Percentiles rank a stretch among this genome's conserved stretches.
phyloP scores from a whole-genome alignment of 2,329 filamentous ascomycete genomes.

The Venturia effusa region DNA sequence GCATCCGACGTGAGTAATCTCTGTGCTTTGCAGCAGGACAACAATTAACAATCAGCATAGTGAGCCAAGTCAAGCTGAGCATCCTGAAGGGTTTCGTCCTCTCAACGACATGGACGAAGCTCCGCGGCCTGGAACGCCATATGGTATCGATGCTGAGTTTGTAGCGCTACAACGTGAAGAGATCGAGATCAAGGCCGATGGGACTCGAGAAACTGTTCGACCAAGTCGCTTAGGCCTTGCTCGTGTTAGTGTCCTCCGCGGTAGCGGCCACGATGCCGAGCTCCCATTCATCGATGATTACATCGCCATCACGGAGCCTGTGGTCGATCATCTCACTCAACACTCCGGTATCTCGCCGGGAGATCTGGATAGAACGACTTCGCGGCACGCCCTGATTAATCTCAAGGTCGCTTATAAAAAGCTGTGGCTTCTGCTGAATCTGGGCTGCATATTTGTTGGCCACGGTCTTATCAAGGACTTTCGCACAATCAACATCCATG shows the following conservation, averaged over 20 bases:
- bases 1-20: slow-evolving; percentile 35
- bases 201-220: slow-evolving; percentile 80
- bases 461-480: slow-evolving; percentile 94
- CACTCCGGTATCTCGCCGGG: slow-evolving; percentile 84
- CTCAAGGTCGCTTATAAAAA: slow-evolving; percentile 96
- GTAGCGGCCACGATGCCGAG: slow-evolving; percentile 65
- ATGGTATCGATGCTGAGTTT: slow-evolving; percentile 93
- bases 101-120: slow-evolving; percentile 50
- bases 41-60: slow-evolving; percentile 12
- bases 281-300: slow-evolving; percentile 95
- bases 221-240: slow-evolving; percentile 85
- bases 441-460: slow-evolving; percentile 87
- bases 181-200: slow-evolving; percentile 92
- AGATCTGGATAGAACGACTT: slow-evolving; percentile 71
- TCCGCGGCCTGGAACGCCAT: slow-evolving; percentile 60
- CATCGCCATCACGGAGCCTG: slow-evolving; percentile 78
- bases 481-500: slow-evolving; percentile 94
- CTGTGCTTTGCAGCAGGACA: background rate
- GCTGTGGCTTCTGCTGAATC: slow-evolving; percentile 88
- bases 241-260: slow-evolving; percentile 83
- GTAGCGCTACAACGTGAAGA: slow-evolving; percentile 87
- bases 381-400: slow-evolving; percentile 70
- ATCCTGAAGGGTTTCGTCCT: slow-evolving; percentile 47
- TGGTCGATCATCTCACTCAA: slow-evolving; percentile 90
- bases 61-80: slow-evolving; percentile 27